Conservation (phyloP, 345 rosid species). For the Cochlearia excelsa region DNA sequence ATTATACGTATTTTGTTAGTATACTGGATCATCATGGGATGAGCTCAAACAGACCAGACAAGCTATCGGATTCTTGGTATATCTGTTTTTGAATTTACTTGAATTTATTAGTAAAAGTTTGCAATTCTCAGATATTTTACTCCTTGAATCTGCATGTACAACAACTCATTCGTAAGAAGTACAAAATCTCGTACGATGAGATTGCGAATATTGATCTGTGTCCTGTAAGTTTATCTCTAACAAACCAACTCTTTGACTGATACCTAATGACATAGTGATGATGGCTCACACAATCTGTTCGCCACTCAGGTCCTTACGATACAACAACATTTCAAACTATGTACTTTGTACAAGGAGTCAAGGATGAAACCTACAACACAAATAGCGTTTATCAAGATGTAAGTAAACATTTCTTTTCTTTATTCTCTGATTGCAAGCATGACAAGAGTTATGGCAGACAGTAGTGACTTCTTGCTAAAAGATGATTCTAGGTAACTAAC, state of each 20-base stretch:
- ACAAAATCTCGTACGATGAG: constrained; percentile 33
- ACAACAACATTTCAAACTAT: constrained; percentile 88
- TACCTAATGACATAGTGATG: too few relatives aligned
- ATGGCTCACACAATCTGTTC: not conserved
- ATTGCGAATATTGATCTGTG: constrained; percentile 82
- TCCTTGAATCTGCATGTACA: constrained; percentile 9
- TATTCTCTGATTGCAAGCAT: constrained; percentile 57
- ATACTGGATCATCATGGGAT: constrained; percentile 82
- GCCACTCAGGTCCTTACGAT: constrained; percentile 68
- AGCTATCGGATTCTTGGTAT: constrained; percentile 97
- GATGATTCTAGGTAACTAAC: constrained; percentile 87
- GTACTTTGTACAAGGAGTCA: constrained; percentile 86
- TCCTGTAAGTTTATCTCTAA: constrained; percentile 53
- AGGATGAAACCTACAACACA: constrained; percentile 96
- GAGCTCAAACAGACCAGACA: constrained; percentile 94
- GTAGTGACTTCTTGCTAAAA: constrained; percentile 86
- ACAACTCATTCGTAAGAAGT: constrained; percentile 49
- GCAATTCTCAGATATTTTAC: constrained; percentile 8
- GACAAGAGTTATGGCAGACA: constrained; percentile 81
- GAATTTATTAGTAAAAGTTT: constrained; percentile 4
- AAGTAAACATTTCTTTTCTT: constrained; percentile 38
- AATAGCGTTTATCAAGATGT: constrained; percentile 80
- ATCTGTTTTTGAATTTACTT: constrained; percentile 23
- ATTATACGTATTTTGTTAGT: constrained; percentile 42
- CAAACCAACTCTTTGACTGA: constrained; percentile 1